Evolutionary conservation across 73 alveolate genomes (phyloP), one percentile per base, ranked within the genome.

Genomic region (Tetrahymena malaccensis): DNA sequence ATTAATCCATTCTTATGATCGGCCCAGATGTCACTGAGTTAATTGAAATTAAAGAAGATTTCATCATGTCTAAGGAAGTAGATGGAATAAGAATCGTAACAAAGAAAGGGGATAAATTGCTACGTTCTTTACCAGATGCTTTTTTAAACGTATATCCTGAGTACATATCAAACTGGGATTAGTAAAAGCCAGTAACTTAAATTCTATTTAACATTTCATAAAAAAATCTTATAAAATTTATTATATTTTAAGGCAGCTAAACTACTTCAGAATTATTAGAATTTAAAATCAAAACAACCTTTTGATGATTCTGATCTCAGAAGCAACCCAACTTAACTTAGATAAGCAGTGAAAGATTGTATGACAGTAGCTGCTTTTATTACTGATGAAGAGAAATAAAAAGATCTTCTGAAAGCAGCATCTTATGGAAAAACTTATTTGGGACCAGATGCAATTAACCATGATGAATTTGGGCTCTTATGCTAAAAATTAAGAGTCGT

Each of bases 31-130:
- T 57, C 3, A 84, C 83, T 16, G 35, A 31, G 10, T 70, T 55
- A 33, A 83, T 94, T 35, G 43, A 84, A 43, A 43, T 93, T 93
- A 96, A 95, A 55, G 85, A 96, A n/a, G 95, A 94, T 96, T 94
- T 95, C 95, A 97, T 96, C 85, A 38, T 96, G 35, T 84, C 58
- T 35, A 34, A 85, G 34, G 98, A 96, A 37, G 27, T 70, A 34
- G 98, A 96, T 95, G 98, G 98, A 11, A n/a, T 96, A n/a, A 94
- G 98, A 85, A 94, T 96, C 25, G 19, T 96, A 34, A 95, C 96
- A 21, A 94, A 96, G 44, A 96, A 96, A 93, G 95, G 93, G 50
- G 55, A 93, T 94, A 97, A 96, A 70, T 44, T 96, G 13, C 84
- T 94, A 9, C 94, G 96, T 58, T 89, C 93, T 31, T 50, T 96